Base-by-base conservation (phyloP, 306 rosid genomes). In the Macrotyloma uniflorum region DNA sequence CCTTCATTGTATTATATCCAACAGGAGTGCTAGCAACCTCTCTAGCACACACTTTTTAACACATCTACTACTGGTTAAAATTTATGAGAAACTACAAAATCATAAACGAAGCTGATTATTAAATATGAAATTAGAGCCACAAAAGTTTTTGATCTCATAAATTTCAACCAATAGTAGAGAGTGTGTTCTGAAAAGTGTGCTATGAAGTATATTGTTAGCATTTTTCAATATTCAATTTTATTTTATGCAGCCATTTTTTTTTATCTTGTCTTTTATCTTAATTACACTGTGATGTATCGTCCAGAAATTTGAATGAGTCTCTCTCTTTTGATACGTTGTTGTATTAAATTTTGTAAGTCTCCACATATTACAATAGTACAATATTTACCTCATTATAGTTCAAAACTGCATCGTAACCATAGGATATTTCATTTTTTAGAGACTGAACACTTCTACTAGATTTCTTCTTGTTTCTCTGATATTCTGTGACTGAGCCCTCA, bases 1-100 rank as follows among this genome's bases (percentile, higher is more conserved):
- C 85, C 77, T 82, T 71, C 78, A 66, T 71, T 65, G 46, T 69
- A 54, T 78, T 35, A 35, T 61, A 59, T 63, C 72, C 16, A 42
- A 42, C 5, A 42, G 16, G 47, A 42, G 47, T 42, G 47, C 16
- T 12, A 42, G 5, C 16, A 11, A 13, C 8, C 42, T 26, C 28
- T 26, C 43, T 9, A 9, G 43, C 47, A 12, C 16, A 42, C 47
- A 10, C 47, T 3, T 42, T 42, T 42, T 42, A 11, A 42, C 16
- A 42, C 47, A 32, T 32, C 43, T 38, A 8, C 43, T 12, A 42
- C 12, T 42, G 15, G 47, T 42, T 42, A 11, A 42, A 2, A 42
- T 42, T 10, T 42, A 2, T 12, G 16, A 42, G 47, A 42, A 42
- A 11, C 15, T 42, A 3, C 47, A 42, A 10, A 40, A 42, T 42